Evolutionary conservation across 441 rosid genomes (phyloP).

Genomic region (Mallotus repandus): DNA sequence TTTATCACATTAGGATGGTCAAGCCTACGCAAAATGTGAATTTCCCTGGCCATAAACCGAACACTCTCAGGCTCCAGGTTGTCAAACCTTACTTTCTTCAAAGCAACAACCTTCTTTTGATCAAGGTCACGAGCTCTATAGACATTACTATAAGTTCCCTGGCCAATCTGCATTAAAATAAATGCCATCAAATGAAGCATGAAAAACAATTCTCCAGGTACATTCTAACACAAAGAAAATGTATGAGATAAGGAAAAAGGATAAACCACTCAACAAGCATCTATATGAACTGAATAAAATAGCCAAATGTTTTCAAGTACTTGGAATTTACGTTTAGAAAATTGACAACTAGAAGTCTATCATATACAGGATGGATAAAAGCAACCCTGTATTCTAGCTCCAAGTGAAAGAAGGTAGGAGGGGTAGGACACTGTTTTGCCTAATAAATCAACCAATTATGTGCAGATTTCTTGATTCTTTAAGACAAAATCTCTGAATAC

Average conservation of each 20-base stretch:
- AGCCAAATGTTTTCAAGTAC: neutral
- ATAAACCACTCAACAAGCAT: neutral
- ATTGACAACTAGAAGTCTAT: neutral
- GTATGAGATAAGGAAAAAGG: constrained; percentile 5
- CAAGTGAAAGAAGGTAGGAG: neutral
- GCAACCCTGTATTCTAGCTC: neutral
- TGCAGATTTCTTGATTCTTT: neutral
- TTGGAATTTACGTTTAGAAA: neutral
- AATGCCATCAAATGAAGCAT: constrained; percentile 15
- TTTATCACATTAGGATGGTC: constrained; percentile 94
- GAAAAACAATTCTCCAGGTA: constrained; percentile 10
- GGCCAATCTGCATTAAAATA: constrained; percentile 77
- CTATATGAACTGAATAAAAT: neutral
- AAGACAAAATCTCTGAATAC: neutral
- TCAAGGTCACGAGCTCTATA: constrained; percentile 94
- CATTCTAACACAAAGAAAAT: neutral
- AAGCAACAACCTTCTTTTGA: constrained; percentile 82
- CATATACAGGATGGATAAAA: neutral
- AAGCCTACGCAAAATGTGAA: constrained; percentile 88
- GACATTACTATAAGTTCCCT: constrained; percentile 96
- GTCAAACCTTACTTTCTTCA: constrained; percentile 90
- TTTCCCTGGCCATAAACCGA: constrained; percentile 98
- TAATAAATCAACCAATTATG: neutral
- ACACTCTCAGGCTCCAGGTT: constrained; percentile 97
- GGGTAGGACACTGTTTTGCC: neutral